A percentile compares a stretch with the other conserved stretches of the same genome.
Evolutionary conservation across 2,329 filamentous ascomycete species (phyloP).

Genomic region (Pyrenophora graminea): DNA sequence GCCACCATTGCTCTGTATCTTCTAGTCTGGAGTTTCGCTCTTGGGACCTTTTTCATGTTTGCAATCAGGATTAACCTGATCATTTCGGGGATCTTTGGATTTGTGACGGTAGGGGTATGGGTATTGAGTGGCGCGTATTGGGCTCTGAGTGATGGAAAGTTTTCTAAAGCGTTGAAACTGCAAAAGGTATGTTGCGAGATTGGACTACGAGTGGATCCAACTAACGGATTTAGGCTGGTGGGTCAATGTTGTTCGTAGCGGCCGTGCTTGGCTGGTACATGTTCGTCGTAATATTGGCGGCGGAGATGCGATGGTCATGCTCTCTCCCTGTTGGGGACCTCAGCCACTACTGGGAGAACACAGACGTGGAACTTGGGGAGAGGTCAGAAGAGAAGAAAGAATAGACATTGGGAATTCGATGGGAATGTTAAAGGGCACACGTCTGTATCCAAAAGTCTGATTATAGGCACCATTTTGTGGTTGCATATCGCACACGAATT

Average conservation of each 20-base stretch:
- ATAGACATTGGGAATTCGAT: neutral
- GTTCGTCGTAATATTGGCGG: conserved; percentile 58
- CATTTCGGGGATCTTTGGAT: conserved; percentile 56
- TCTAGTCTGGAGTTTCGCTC: conserved; percentile 58
- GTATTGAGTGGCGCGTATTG: conserved; percentile 56
- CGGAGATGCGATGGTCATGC: conserved; percentile 57
- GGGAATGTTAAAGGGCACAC: too few relatives aligned
- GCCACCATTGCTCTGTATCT: conserved; percentile 56
- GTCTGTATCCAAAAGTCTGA: too few relatives aligned
- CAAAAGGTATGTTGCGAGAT: conserved; percentile 49
- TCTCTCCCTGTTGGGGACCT: conserved; percentile 58
- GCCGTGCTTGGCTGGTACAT: conserved; percentile 58
- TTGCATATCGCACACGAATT: too few relatives aligned
- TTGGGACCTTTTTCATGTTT: conserved; percentile 59
- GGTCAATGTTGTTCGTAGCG: conserved; percentile 51
- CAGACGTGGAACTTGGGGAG: conserved; percentile 32
- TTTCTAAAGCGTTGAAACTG: conserved; percentile 47
- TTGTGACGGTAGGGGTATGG: conserved; percentile 53
- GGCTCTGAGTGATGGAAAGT: conserved; percentile 52
- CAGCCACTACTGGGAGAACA: conserved; percentile 53
- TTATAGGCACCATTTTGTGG: neutral
- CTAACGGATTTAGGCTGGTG: conserved; percentile 37
- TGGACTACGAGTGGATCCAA: too few relatives aligned
- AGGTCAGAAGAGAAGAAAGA: conserved; percentile 37
- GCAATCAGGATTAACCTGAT: conserved; percentile 57